Base-by-base conservation (phyloP, 2,329 filamentous ascomycete genomes). In the Rutstroemia sp. region DNA sequence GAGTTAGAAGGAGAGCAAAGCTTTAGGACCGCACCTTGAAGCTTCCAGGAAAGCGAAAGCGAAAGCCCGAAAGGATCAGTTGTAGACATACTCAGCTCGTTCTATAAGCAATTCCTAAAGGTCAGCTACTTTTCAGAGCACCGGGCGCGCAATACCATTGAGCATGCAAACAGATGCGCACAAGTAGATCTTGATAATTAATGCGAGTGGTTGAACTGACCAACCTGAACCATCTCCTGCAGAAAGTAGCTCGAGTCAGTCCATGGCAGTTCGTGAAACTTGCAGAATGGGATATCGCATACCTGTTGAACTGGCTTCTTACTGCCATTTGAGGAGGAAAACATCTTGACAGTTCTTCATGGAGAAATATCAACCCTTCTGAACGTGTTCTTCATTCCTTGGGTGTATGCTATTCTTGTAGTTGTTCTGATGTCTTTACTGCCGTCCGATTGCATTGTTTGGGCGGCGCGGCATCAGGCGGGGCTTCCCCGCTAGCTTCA, bases 141-240 rank as follows among this genome's bases (percentile, higher is more conserved):
- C 7, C 38, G n/a, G 10, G 30, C 47, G 53, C 39, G 44, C 51
- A 45, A 34, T 34, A 34, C 30, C 9, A 38, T 27, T 45, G 12
- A 51, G 42, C 9, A 51, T 38, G 19, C n/a, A 45, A 30, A 51
- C 47, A 54, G 36, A 45, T 34, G 30, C 30, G 12, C 19, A 10
- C 36, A 30, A 19, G 27, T 10, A 55, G 27, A 30, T 14, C 36
- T 45, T 47, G 5, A 51, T 10, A 38, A 7, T 36, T 16, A 25
- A 45, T 34, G 27, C n/a, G 61, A 60, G 62, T 63, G 65, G 66
- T 62, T 70, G 56, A 63, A 87, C 85, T 80, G 86, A 97, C 94
- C 92, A 78, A 99, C 92, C 87, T 99, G 92, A 66, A 96, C 89
- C 94, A 99, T 99, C 81, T 99, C 94, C 90, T 97, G 78, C 70